These are phyloP conservation scores for Vanrija pseudolonga DNA, from an alignment of 1,284 basidiomycete genomes.

Conservation along the genomic window DNA sequence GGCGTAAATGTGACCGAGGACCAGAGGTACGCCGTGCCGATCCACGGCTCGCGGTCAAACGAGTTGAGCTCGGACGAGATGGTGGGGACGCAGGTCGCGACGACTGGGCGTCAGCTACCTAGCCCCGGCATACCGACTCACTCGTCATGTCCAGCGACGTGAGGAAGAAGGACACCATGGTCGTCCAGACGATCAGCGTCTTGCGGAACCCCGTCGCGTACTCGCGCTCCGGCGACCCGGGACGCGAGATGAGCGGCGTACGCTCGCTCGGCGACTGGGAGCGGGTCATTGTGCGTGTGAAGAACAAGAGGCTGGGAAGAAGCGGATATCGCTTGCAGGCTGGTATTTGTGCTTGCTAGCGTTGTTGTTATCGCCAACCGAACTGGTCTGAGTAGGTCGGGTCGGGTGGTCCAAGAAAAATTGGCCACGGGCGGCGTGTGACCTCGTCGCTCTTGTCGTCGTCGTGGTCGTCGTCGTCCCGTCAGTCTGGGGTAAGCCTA, in stretches of 20 bases:
- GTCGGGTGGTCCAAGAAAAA: too few species aligned
- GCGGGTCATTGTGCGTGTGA: neutral
- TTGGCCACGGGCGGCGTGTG: too few species aligned
- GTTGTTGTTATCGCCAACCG: too few species aligned
- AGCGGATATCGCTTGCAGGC: too few species aligned
- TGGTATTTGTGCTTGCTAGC: too few species aligned
- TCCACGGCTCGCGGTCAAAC: slow-evolving; percentile 30
- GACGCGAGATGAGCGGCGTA: slow-evolving; percentile 10
- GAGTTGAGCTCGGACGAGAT: slow-evolving; percentile 27
- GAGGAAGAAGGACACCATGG: slow-evolving; percentile 25
- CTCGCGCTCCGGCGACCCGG: neutral
- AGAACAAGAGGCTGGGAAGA: too few species aligned
- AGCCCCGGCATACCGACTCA: neutral
- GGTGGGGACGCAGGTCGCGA: slow-evolving; percentile 30
- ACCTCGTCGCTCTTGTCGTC: too few species aligned
- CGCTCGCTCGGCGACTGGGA: slow-evolving; percentile 5
- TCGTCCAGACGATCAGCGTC: slow-evolving; percentile 21
- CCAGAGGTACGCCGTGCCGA: slow-evolving; percentile 34
- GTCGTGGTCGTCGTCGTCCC: too few species aligned
- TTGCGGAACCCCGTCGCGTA: slow-evolving; percentile 5
- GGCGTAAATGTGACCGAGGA: slow-evolving; percentile 31
- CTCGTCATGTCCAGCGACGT: slow-evolving; percentile 26
- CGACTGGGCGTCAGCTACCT: slow-evolving; percentile 12
- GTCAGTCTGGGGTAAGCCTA: too few species aligned
- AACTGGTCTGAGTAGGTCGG: too few species aligned